These are phyloP conservation scores for Trichothecium sympodiale DNA, from an alignment of 2,329 filamentous ascomycete species.

Conservation along the genomic window DNA sequence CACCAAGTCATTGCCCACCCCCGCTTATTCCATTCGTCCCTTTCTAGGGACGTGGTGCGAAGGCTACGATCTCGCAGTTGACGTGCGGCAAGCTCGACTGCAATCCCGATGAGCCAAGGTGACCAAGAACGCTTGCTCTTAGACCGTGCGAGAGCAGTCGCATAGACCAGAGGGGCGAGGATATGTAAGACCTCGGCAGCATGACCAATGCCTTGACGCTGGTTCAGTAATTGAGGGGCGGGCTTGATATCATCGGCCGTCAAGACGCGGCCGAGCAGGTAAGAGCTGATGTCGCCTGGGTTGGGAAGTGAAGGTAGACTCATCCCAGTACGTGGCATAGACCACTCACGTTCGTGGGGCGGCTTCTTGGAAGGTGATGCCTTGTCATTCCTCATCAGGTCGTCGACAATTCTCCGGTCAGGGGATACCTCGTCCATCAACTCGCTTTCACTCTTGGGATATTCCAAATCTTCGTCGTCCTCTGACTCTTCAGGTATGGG, in stretches of 20 bases:
- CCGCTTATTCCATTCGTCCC: slow-evolving; percentile 78
- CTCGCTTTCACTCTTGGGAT: slow-evolving; percentile 26
- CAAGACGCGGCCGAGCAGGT: slow-evolving; percentile 79
- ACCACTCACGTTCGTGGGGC: slow-evolving; percentile 54
- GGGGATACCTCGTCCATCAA: slow-evolving; percentile 28
- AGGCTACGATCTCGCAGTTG: slow-evolving; percentile 67
- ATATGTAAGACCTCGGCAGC: slow-evolving; percentile 88
- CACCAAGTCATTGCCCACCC: slow-evolving; percentile 93
- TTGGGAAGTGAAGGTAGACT: slow-evolving; percentile 75
- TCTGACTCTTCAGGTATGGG: slow-evolving; percentile 50
- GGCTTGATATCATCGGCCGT: slow-evolving; percentile 96
- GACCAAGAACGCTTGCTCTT: slow-evolving; percentile 73
- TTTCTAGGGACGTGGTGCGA: slow-evolving; percentile 76
- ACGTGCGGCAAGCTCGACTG: slow-evolving; percentile 78
- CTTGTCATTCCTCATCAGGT: neutral
- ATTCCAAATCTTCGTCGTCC: slow-evolving; percentile 25
- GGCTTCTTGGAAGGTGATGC: slow-evolving; percentile 14
- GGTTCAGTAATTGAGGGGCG: slow-evolving; percentile 74
- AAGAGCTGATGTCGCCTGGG: slow-evolving; percentile 71
- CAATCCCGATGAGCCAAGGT: slow-evolving; percentile 80
- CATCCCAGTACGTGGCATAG: slow-evolving; percentile 89
- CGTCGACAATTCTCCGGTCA: slow-evolving; percentile 8
- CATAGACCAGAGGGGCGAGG: slow-evolving; percentile 77
- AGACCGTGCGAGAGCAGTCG: slow-evolving; percentile 63
- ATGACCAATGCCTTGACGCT: slow-evolving; percentile 60